Conservation (phyloP, 2,329 filamentous ascomycete genomes). For the Penicillium brevicompactum region DNA sequence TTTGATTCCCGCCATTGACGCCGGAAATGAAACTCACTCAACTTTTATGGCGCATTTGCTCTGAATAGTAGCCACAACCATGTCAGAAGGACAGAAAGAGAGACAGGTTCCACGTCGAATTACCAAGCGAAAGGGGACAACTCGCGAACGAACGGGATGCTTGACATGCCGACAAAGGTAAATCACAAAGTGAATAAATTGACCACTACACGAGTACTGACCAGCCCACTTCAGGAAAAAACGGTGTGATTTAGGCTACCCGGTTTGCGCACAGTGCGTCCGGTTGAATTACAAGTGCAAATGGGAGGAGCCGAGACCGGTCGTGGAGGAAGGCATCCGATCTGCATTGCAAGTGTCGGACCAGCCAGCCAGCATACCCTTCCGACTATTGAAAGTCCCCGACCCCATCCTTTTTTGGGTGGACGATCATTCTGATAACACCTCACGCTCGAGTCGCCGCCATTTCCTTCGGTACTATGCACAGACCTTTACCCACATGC, state of each 20-base stretch:
- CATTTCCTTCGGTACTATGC: constrained; percentile 14
- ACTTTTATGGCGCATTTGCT: background rate
- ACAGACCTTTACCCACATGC: constrained; percentile 12
- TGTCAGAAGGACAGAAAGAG: background rate
- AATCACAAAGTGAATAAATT: background rate
- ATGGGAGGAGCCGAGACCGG: constrained; percentile 10
- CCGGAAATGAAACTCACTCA: background rate
- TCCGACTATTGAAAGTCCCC: constrained; percentile 2
- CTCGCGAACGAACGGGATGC: constrained; percentile 11
- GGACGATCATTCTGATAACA: constrained; percentile 11
- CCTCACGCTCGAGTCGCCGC: constrained; percentile 9
- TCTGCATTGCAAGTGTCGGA: background rate
- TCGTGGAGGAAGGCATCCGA: background rate
- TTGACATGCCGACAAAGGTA: constrained; percentile 14
- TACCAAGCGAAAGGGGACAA: constrained; percentile 9
- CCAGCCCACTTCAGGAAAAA: constrained; percentile 4
- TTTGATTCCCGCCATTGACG: constrained; percentile 8
- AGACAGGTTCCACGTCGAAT: constrained; percentile 3
- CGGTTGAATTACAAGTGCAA: constrained; percentile 13
- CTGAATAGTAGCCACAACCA: background rate
- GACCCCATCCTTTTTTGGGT: constrained; percentile 11
- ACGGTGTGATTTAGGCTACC: constrained; percentile 13
- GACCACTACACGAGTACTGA: background rate
- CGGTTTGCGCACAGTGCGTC: constrained; percentile 11
- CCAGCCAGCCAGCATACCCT: background rate